Conservation (phyloP, 2,329 filamentous ascomycete genomes). For the Colletotrichum tabaci region DNA sequence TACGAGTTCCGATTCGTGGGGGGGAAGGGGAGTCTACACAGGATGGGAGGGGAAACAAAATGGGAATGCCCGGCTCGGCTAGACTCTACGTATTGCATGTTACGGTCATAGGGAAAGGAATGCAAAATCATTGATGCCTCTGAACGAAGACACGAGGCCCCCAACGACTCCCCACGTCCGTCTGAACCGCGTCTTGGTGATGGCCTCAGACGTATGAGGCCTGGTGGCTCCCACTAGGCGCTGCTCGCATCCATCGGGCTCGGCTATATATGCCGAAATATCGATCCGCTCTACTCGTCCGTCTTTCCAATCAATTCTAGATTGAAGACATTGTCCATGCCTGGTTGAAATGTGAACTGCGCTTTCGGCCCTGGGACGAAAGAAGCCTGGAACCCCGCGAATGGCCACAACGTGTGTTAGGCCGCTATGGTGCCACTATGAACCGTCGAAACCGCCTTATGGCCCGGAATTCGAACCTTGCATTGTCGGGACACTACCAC, state of each 20-base stretch:
- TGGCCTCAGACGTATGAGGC: no score
- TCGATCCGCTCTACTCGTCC: background rate
- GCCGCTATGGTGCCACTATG: no score
- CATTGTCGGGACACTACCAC: no score
- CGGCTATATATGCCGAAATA: no score
- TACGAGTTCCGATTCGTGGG: slow-evolving; percentile 43
- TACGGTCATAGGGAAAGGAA: slow-evolving; percentile 64
- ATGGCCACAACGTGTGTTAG: no score
- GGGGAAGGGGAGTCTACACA: slow-evolving; percentile 45
- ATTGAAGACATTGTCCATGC: background rate
- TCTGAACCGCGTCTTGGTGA: background rate
- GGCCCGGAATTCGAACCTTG: no score
- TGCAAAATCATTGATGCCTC: slow-evolving; percentile 50
- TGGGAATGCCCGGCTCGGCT: slow-evolving; percentile 46
- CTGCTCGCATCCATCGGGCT: background rate
- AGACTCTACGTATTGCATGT: slow-evolving; percentile 57
- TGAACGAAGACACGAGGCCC: slow-evolving; percentile 39
- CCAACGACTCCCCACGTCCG: background rate
- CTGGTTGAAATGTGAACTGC: no score
- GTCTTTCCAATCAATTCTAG: no score
- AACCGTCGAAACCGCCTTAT: no score
- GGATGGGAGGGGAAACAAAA: slow-evolving; percentile 43
- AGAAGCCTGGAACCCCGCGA: background rate
- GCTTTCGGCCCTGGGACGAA: no score
- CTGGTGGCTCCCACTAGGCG: no score